These are phyloP conservation scores for Exophiala spinifera DNA, from an alignment of 2,329 filamentous ascomycete genomes.

Conservation along the genomic window DNA sequence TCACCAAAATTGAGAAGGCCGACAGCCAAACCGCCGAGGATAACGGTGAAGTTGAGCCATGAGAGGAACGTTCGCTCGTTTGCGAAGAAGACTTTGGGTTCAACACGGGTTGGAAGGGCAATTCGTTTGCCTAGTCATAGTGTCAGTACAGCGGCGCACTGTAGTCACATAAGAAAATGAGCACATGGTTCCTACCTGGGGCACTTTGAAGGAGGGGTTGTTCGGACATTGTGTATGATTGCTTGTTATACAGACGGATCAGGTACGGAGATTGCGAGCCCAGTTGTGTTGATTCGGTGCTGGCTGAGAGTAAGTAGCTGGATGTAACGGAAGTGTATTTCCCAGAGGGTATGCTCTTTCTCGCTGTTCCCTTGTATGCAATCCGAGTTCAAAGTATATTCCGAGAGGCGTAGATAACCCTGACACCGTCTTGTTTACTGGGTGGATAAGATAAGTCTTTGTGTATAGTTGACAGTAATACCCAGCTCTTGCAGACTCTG, in stretches of 20 bases:
- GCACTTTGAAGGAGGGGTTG: conserved; percentile 94
- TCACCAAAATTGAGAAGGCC: conserved; percentile 98
- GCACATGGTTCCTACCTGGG: conserved; percentile 61
- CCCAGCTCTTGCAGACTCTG: too few relatives aligned
- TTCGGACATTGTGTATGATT: conserved; percentile 70
- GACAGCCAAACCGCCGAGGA: conserved; percentile 92
- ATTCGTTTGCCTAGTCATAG: conserved; percentile 82
- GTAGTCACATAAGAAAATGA: too few relatives aligned
- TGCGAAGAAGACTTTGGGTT: conserved; percentile 99
- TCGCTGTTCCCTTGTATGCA: too few relatives aligned
- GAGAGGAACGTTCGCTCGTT: conserved; percentile 99
- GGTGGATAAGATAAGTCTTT: too few relatives aligned
- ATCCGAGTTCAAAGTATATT: too few relatives aligned
- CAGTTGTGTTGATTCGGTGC: conserved; percentile 3
- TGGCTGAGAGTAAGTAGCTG: not conserved
- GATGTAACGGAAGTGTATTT: too few relatives aligned
- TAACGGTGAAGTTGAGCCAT: conserved; percentile 99
- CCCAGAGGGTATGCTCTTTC: too few relatives aligned
- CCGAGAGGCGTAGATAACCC: too few relatives aligned
- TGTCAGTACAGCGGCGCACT: not conserved
- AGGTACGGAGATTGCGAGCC: not conserved
- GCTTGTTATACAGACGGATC: not conserved
- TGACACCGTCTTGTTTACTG: too few relatives aligned
- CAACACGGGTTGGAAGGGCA: conserved; percentile 93
- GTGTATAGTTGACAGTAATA: too few relatives aligned